Conservation (phyloP, 2,329 filamentous ascomycete species). For the Ophiostoma piceae region DNA sequence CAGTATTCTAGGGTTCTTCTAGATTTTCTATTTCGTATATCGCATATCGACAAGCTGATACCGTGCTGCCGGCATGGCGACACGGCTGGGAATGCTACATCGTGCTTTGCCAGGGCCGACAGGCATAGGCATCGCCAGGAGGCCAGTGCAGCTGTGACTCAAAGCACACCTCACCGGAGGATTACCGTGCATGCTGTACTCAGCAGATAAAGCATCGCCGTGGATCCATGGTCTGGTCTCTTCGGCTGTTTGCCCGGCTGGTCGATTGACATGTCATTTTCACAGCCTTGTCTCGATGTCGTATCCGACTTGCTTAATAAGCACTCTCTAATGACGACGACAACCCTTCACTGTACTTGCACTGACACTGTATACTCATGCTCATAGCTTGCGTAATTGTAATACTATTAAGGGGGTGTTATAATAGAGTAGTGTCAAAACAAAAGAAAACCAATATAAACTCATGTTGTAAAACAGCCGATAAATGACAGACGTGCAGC, state of each 20-base stretch:
- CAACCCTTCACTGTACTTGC: not conserved
- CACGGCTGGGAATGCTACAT: conserved; percentile 8
- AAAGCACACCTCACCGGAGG: not conserved
- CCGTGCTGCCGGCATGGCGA: not conserved
- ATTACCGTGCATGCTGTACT: not conserved
- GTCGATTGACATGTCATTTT: conserved; percentile 2
- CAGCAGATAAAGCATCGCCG: not conserved
- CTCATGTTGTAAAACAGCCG: conserved; percentile 5
- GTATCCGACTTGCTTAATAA: conserved; percentile 1
- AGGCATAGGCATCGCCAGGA: not conserved
- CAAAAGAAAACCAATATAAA: conserved; percentile 18
- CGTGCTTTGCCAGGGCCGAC: not conserved
- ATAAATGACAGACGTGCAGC: conserved; percentile 15
- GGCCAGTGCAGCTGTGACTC: not conserved
- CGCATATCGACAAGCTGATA: not conserved
- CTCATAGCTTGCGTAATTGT: not conserved
- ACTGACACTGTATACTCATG: not conserved
- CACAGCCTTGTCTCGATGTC: not conserved
- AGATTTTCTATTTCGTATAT: not conserved
- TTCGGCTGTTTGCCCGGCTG: not conserved
- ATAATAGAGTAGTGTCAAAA: conserved; percentile 18
- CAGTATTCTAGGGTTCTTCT: not conserved
- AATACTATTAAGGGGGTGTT: conserved; percentile 22
- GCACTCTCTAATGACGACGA: not conserved
- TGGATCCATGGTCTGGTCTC: not conserved